A percentile compares a stretch with the other conserved stretches of the same genome.
These are phyloP conservation scores for Verticillium isaacii DNA, from an alignment of 2,329 filamentous ascomycete genomes.

Conservation along the genomic window DNA sequence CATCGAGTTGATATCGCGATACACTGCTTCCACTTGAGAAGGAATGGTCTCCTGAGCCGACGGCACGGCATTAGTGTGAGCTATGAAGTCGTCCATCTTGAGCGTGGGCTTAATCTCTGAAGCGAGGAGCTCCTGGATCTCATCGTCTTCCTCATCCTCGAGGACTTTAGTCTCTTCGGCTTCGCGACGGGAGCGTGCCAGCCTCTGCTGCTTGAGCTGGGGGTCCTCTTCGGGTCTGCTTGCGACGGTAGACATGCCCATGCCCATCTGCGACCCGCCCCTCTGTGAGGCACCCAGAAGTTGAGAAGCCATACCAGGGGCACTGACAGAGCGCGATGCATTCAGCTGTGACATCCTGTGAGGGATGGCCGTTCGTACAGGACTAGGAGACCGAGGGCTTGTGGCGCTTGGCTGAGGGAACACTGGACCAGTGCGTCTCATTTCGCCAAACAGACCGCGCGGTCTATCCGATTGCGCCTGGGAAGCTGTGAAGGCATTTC, in stretches of 20 bases:
- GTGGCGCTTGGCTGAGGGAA: conserved; percentile 49
- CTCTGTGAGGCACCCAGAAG: conserved; percentile 37
- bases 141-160: conserved; percentile 65
- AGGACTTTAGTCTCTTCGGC: conserved; percentile 53
- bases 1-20: conserved; percentile 87
- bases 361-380: conserved; percentile 56
- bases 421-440: conserved; percentile 42
- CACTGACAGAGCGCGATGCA: conserved; percentile 52
- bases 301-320: conserved; percentile 54
- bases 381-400: conserved; percentile 71
- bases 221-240: conserved; percentile 38
- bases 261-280: conserved; percentile 23
- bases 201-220: conserved; percentile 46
- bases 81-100: conserved; percentile 63
- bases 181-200: conserved; percentile 48
- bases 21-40: conserved; percentile 61
- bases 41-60: conserved; percentile 53
- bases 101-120: conserved; percentile 58
- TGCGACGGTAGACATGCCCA: conserved; percentile 33
- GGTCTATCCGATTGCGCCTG: conserved; percentile 38
- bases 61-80: conserved; percentile 49
- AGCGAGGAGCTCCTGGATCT: conserved; percentile 57
- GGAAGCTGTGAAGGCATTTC: conserved; percentile 41
- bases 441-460: conserved; percentile 50
- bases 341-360: conserved; percentile 44